Percentiles rank a stretch among this genome's conserved stretches.
Conservation (phyloP, 164 flowering plant genomes). For the Nymphaea thermarum region DNA sequence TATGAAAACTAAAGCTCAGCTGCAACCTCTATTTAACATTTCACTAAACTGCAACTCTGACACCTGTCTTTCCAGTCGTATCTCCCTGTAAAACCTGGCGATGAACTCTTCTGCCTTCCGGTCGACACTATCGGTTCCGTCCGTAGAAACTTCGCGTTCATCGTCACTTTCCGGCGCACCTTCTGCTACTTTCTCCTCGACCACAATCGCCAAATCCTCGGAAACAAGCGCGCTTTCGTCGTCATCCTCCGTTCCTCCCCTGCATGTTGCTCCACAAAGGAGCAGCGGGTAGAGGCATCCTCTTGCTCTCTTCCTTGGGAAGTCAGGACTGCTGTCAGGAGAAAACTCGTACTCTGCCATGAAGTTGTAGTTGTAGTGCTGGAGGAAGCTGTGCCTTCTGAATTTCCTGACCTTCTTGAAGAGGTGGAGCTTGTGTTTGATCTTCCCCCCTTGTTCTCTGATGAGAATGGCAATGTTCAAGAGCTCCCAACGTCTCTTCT, state of each 20-base stretch:
- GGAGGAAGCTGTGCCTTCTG: neutral
- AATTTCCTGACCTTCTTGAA: neutral
- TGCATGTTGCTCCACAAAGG: neutral
- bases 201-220: neutral
- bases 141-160: neutral
- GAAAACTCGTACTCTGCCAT: neutral
- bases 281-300: neutral
- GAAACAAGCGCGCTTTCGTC: neutral
- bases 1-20: neutral
- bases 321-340: neutral
- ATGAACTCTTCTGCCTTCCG: slow-evolving; percentile 68
- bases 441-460: neutral
- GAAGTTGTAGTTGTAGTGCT: neutral
- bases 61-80: slow-evolving; percentile 63
- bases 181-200: neutral
- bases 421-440: neutral
- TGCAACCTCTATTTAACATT: slow-evolving; percentile 6
- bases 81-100: slow-evolving; percentile 57
- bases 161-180: neutral
- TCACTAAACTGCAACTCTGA: slow-evolving; percentile 37
- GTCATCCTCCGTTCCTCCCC: neutral
- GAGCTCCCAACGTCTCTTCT: neutral
- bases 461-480: neutral
- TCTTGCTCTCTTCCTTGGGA: neutral
- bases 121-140: slow-evolving; percentile 43